Percentiles rank a stretch among this genome's conserved stretches.
Conservation (phyloP, 805 yeast genomes). For the Cephaloascus albidus region DNA sequence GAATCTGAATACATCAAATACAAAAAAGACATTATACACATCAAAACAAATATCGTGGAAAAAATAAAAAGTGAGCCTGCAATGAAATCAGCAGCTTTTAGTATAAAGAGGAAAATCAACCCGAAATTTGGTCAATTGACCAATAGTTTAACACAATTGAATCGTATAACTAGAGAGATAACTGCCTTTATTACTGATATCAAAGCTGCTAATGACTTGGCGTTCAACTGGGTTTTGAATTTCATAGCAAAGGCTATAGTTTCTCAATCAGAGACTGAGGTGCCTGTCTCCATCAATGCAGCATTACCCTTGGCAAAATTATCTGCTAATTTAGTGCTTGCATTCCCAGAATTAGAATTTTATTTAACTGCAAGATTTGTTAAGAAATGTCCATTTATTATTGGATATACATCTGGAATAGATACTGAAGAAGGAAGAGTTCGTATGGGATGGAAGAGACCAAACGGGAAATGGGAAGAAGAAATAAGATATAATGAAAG, state of each 20-base stretch:
- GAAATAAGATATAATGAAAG: slow-evolving; percentile 75
- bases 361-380: slow-evolving; percentile 71
- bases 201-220: slow-evolving; percentile 31
- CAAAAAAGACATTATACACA: slow-evolving; percentile 42
- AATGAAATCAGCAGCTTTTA: slow-evolving; percentile 42
- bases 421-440: slow-evolving; percentile 76
- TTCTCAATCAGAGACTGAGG: slow-evolving; percentile 90
- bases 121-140: slow-evolving; percentile 92
- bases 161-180: slow-evolving; percentile 41
- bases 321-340: slow-evolving; percentile 40
- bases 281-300: slow-evolving; percentile 65
- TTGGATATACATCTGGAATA: slow-evolving; percentile 70
- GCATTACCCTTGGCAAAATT: slow-evolving; percentile 74
- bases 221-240: slow-evolving; percentile 68
- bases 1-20: slow-evolving; percentile 37
- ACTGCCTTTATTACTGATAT: slow-evolving; percentile 38
- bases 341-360: slow-evolving; percentile 41
- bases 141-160: slow-evolving; percentile 53
- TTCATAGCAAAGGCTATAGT: slow-evolving; percentile 79
- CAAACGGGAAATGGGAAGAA: slow-evolving; percentile 42
- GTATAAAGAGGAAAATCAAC: slow-evolving; percentile 68
- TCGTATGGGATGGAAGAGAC: slow-evolving; percentile 79
- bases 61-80: slow-evolving; percentile 45
- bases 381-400: slow-evolving; percentile 82
- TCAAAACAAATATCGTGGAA: slow-evolving; percentile 50